Percentiles rank a stretch among this genome's conserved stretches.
These are phyloP conservation scores for Boletus sensibilis DNA, from an alignment of 768 basidiomycete genomes.

Conservation along the genomic window DNA sequence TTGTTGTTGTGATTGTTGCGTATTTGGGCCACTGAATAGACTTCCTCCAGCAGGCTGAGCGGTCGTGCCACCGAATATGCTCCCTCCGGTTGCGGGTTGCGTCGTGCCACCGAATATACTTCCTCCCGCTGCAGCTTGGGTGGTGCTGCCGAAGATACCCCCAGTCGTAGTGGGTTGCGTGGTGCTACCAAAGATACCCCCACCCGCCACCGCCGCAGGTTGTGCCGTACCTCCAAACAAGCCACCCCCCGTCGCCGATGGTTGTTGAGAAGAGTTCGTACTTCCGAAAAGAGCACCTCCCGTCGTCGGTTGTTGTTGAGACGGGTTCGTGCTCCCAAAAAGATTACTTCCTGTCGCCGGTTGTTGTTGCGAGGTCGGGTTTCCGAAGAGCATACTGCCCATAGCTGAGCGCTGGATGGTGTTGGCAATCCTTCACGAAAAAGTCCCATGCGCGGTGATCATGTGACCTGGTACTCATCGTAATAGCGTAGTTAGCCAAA, in stretches of 20 bases:
- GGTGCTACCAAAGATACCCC: constrained; percentile 11
- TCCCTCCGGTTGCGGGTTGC: constrained; percentile 21
- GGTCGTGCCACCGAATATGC: constrained; percentile 22
- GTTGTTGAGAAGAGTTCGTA: constrained; percentile 14
- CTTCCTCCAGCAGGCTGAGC: constrained; percentile 22
- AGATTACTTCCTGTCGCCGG: constrained; percentile 21
- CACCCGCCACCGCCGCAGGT: constrained; percentile 4
- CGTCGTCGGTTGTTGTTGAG: constrained; percentile 26
- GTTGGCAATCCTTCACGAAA: not conserved
- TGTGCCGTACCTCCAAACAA: constrained; percentile 21
- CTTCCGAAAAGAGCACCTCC: constrained; percentile 21
- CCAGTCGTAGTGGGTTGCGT: constrained; percentile 17
- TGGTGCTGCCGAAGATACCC: constrained; percentile 10
- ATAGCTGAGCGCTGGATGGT: constrained; percentile 13
- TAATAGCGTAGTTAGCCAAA: no score
- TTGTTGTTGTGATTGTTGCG: constrained; percentile 18
- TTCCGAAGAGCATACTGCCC: constrained; percentile 23
- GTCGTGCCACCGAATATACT: constrained; percentile 20
- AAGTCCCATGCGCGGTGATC: not conserved
- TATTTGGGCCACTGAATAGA: constrained; percentile 25
- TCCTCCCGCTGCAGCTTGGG: constrained; percentile 16
- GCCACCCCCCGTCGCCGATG: constrained; percentile 10
- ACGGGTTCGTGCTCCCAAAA: constrained; percentile 25
- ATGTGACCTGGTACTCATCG: constrained; percentile 15
- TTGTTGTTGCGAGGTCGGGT: constrained; percentile 24